These are phyloP conservation scores for Tetratostichococcus sp. DNA, from an alignment of 139 green algal genomes.

Conservation along the genomic window DNA sequence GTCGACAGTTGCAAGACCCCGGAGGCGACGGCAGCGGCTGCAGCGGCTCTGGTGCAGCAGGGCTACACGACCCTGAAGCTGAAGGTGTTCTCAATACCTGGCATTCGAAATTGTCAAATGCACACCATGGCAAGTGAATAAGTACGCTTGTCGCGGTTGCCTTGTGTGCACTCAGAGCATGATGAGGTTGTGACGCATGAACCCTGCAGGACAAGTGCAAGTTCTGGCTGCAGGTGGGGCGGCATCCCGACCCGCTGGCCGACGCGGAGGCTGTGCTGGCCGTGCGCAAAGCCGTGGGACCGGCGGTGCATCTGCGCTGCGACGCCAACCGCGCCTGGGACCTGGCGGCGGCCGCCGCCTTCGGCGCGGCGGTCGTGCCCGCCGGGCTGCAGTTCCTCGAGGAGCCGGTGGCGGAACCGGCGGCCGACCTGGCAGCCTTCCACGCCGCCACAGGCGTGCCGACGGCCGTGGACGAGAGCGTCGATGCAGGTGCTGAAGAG, in stretches of 20 bases:
- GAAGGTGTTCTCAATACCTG: no score
- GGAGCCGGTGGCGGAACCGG: conserved; percentile 64
- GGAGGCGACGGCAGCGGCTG: conserved; percentile 17
- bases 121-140: no score
- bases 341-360: conserved; percentile 59
- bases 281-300: conserved; percentile 59
- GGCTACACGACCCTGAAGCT: conserved; percentile 77
- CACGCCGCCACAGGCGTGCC: conserved; percentile 45
- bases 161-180: no score
- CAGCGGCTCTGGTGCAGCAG: conserved; percentile 16
- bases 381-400: conserved; percentile 69
- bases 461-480: conserved; percentile 78
- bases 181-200: no score
- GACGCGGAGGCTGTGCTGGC: conserved; percentile 70
- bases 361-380: conserved; percentile 22
- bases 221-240: conserved; percentile 53
- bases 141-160: no score
- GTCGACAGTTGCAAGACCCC: conserved; percentile 26
- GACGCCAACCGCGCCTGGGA: conserved; percentile 91
- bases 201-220: no score
- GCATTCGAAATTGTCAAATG: no score
- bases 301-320: conserved; percentile 55
- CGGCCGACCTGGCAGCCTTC: conserved; percentile 56
- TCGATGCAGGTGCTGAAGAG: conserved; percentile 49
- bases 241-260: conserved; percentile 35